Conservation (phyloP, 2,329 filamentous ascomycete genomes). For the Fusarium paranaense region DNA sequence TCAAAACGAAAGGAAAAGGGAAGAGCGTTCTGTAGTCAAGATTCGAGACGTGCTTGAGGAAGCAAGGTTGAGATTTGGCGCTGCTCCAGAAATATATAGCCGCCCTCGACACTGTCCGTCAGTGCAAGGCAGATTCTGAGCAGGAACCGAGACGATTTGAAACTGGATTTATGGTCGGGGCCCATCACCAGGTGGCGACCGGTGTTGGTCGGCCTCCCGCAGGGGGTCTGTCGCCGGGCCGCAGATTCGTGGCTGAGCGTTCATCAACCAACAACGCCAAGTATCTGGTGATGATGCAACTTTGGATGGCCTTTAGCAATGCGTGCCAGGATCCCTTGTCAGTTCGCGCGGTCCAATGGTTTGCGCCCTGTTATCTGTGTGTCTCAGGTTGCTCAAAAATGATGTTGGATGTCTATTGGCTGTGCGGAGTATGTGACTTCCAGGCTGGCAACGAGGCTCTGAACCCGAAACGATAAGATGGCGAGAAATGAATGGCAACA, state of each 20-base stretch:
- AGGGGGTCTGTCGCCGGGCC: not conserved
- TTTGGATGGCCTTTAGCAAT: not conserved
- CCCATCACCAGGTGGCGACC: not conserved
- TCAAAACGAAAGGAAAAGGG: no score
- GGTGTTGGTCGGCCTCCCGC: constrained; percentile 7
- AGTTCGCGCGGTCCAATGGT: not conserved
- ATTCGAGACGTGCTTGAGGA: not conserved
- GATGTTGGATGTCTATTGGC: not conserved
- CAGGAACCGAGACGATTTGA: not conserved
- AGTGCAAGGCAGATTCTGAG: constrained; percentile 1
- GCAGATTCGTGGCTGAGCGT: not conserved
- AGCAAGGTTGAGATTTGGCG: not conserved
- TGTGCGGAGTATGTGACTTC: not conserved
- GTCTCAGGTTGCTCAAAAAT: not conserved
- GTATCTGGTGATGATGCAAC: not conserved
- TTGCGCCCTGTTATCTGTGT: not conserved
- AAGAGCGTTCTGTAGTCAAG: not conserved
- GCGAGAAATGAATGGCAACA: not conserved
- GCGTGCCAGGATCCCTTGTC: not conserved
- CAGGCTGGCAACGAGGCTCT: not conserved
- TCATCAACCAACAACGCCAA: not conserved
- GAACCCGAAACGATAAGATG: not conserved
- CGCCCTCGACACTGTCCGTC: not conserved
- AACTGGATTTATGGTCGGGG: not conserved
- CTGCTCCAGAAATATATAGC: not conserved